Evolutionary conservation across 2,329 filamentous ascomycete genomes (phyloP), one percentile per base, ranked within the genome.

Genomic region (Didymellaceae sp.): DNA sequence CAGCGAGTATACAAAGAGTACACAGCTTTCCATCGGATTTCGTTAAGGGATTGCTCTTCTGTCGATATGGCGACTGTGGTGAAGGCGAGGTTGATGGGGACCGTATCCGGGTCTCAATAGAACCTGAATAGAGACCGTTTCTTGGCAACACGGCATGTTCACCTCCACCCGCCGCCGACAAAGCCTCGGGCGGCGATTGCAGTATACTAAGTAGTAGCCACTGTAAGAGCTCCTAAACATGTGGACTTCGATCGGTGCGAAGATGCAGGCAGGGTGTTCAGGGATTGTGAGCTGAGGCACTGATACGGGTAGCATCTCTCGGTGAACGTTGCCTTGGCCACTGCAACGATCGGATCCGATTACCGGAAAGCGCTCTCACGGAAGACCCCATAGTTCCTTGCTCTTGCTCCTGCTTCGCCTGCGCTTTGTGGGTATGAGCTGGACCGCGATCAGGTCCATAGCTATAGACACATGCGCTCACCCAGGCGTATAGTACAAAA

Each of bases 31-130:
- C 54, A 54, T 17, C 22, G 10, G 14, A 24, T n/a, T n/a, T 34
- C 5, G 26, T 57, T 24, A 56, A 62, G 57, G 51, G 52, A 56
- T 58, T 54, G 22, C 54, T 55, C 38, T 41, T 49, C 41, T 42
- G 32, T 32, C 35, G 37, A 43, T 52, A 42, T 54, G 52, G 49
- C 26, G 46, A 37, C 21, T 30, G 41, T 48, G 43, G 52, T 56
- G 55, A 58, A 58, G 45, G 45, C 17, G 45, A 46, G 37, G 24
- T 49, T 35, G 55, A 43, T 44, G 32, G 30, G 61, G 55, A 25
- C 58, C 59, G 38, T 25, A 60, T 65, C 52, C n/a, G 57, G 63
- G 57, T 57, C 51, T 67, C 57, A 69, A 70, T 69, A 71, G 55
- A 42, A 42, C 38, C 58, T 52, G 61, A 66, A 66, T 62, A 54